These are phyloP conservation scores for Ceratocystis variospora DNA, from an alignment of 2,329 filamentous ascomycete species.

Conservation along the genomic window DNA sequence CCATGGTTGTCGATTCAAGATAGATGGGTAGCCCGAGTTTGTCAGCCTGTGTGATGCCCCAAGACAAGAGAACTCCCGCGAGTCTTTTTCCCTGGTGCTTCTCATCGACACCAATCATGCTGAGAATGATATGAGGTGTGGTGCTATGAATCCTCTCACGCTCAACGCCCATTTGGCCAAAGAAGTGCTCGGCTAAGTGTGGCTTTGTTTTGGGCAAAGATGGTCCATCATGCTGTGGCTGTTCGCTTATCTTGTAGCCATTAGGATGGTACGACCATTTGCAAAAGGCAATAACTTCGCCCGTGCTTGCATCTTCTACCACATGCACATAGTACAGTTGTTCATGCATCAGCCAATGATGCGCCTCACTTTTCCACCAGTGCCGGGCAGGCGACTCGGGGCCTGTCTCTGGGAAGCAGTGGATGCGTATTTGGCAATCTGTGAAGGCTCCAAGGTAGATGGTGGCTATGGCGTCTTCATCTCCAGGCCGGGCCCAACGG, in stretches of 20 bases:
- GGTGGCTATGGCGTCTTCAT: slow-evolving; percentile 14
- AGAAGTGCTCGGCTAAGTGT: slow-evolving; percentile 15
- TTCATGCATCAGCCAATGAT: slow-evolving; percentile 13
- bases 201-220: background rate
- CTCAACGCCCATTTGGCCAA: slow-evolving; percentile 12
- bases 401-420: slow-evolving; percentile 15
- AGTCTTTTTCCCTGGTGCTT: slow-evolving; percentile 12
- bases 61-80: slow-evolving; percentile 11
- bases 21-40: slow-evolving; percentile 12
- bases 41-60: slow-evolving; percentile 18
- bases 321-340: slow-evolving; percentile 14
- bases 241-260: slow-evolving; percentile 10
- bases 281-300: slow-evolving; percentile 16
- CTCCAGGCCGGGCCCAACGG: slow-evolving; percentile 12
- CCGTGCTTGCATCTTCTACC: background rate
- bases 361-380: slow-evolving; percentile 16
- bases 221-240: background rate
- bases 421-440: slow-evolving; percentile 8
- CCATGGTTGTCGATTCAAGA: slow-evolving; percentile 14
- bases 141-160: slow-evolving; percentile 16
- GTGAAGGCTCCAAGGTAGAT: slow-evolving; percentile 17
- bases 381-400: slow-evolving; percentile 1
- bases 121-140: slow-evolving; percentile 16
- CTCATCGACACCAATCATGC: slow-evolving; percentile 14
- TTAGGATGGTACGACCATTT: slow-evolving; percentile 19